Evolutionary conservation across 2,329 filamentous ascomycete genomes (phyloP), one percentile per base, ranked within the genome.

Genomic region (Stemphylium vesicarium): DNA sequence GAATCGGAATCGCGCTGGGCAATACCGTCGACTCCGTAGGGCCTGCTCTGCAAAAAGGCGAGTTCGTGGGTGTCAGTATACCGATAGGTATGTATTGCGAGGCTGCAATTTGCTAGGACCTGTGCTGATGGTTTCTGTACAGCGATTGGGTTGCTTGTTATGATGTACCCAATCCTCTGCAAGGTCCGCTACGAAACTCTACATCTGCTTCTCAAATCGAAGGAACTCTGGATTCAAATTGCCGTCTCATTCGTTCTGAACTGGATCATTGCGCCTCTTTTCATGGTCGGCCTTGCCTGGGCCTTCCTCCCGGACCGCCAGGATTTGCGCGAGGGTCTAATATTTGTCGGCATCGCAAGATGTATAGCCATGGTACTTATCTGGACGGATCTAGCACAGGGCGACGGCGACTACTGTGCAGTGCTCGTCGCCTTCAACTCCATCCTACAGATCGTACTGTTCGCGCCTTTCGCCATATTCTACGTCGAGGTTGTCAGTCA

Each of bases 91-190:
- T 46, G 78, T 73, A 22, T 33, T 26, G 8, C 11, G 2, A 11
- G 7, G 13, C 15, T 4, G 4, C 12, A 15, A 13, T 13, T 16
- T 13, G 18, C n/a, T 20, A 15, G 16, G 22, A n/a, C 36, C 26
- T 24, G 29, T n/a, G 12, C 37, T 35, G 4, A 46, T 16, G 1
- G 13, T 16, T 12, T 2, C 3, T 12, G 15, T 11, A 52, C 56
- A 90, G 91, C 91, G 0, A 79, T 96, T 42, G 91, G 92, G 0
- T 78, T 96, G 0, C 81, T 96, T 1, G 87, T 96, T 37, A 96
- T 96, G 91, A 96, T 96, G 91, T 96, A 95, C 69, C 92, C 92
- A 0, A 96, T 96, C 56, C 79, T 96, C 0, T 96, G 91, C 82
- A 95, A 95, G 73, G 89, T 96, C 5, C 85, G 85, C 36, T 95